Conservation (phyloP, 257 asterid genomes). For the Coffea canephora region DNA sequence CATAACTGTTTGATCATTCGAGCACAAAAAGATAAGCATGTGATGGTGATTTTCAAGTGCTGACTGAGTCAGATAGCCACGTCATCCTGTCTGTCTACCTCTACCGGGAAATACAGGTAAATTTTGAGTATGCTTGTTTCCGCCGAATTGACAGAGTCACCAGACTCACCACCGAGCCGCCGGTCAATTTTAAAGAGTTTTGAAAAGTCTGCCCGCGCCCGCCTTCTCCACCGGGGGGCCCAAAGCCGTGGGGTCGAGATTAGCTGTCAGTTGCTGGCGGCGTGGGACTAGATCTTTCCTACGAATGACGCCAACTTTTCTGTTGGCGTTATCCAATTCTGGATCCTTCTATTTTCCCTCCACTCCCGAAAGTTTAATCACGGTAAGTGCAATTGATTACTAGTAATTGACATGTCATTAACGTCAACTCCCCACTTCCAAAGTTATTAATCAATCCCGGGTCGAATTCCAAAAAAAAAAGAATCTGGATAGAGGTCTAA, state of each 20-base stretch:
- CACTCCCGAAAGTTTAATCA: not conserved
- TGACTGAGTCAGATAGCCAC: not conserved
- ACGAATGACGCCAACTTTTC: conserved; percentile 23
- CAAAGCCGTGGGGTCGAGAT: conserved; percentile 20
- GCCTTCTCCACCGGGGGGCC: conserved; percentile 7
- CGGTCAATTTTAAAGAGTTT: conserved; percentile 13
- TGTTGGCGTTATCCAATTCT: not conserved
- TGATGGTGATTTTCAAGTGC: not conserved
- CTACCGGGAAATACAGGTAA: conserved; percentile 3
- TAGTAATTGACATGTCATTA: not conserved
- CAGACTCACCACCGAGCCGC: not conserved
- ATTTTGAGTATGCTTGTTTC: not conserved
- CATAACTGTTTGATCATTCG: too few species aligned
- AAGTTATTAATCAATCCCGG: not conserved
- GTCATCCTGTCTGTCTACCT: not conserved
- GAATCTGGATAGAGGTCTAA: not conserved
- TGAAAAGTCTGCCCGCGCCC: conserved; percentile 45
- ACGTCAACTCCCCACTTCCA: not conserved
- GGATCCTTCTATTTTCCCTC: not conserved
- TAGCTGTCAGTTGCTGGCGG: conserved; percentile 29
- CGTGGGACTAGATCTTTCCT: not conserved
- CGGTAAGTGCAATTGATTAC: too few species aligned
- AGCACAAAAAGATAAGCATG: not conserved
- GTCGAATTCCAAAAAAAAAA: not conserved
- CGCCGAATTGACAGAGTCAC: not conserved